Evolutionary conservation across 2,329 filamentous ascomycete species (phyloP).

Genomic region (Raffaelea deltoideospora): DNA sequence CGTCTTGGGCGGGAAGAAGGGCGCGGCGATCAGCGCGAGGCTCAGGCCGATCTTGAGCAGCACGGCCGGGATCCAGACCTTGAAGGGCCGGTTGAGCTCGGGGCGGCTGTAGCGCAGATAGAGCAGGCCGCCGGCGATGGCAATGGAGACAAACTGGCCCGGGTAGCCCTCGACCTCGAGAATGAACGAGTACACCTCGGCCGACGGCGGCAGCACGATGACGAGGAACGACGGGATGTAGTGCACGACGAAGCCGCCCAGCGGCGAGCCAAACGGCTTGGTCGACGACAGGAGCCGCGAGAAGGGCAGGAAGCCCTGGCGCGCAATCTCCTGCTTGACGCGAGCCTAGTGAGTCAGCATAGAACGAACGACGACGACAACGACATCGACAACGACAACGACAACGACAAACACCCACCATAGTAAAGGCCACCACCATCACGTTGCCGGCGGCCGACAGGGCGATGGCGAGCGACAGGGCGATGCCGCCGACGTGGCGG

Average conservation of each 20-base stretch:
- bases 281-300: conserved; percentile 48
- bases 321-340: conserved; percentile 49
- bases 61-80: conserved; percentile 35
- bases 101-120: conserved; percentile 35
- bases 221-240: conserved; percentile 49
- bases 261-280: conserved; percentile 46
- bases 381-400: too few relatives aligned
- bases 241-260: conserved; percentile 46
- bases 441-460: conserved; percentile 55
- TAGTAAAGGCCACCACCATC: conserved; percentile 53
- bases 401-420: too few relatives aligned
- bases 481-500: conserved; percentile 35
- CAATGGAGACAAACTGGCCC: conserved; percentile 40
- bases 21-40: conserved; percentile 43
- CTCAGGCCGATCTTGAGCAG: conserved; percentile 47
- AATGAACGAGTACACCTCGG: conserved; percentile 51
- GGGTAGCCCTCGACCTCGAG: conserved; percentile 38
- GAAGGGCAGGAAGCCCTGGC: conserved; percentile 51
- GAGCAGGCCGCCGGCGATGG: conserved; percentile 36
- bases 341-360: too few relatives aligned
- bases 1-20: conserved; percentile 42
- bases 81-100: conserved; percentile 40
- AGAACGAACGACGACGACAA: too few relatives aligned
- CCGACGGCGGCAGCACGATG: conserved; percentile 51
- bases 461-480: conserved; percentile 49